phyloP scores from a whole-genome alignment of 441 rosid species.

The Hura crepitans region DNA sequence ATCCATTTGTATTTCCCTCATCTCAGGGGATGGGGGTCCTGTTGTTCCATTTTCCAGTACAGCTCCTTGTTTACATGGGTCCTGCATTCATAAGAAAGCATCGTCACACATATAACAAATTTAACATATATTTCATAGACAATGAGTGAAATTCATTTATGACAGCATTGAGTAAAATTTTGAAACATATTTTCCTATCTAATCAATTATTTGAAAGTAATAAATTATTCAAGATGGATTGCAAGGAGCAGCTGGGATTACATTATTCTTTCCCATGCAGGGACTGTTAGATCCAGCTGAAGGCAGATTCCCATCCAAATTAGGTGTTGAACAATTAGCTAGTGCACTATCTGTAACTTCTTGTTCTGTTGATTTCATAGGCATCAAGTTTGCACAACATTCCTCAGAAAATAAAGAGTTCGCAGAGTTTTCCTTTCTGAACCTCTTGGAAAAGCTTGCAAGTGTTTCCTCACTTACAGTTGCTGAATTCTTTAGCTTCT shows the following conservation, averaged over 20 bases:
- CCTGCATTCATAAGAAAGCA: background rate
- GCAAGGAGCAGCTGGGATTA: conserved; percentile 26
- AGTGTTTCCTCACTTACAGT: conserved; percentile 17
- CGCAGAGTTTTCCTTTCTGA: conserved; percentile 17
- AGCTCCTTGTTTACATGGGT: background rate
- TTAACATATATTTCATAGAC: background rate
- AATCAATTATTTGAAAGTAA: background rate
- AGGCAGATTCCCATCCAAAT: conserved; percentile 15
- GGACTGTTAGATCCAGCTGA: conserved; percentile 25
- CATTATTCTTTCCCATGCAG: conserved; percentile 25
- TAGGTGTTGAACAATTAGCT: conserved; percentile 17
- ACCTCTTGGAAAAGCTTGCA: conserved; percentile 17
- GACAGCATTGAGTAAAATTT: background rate
- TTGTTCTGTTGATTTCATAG: conserved; percentile 20
- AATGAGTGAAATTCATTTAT: background rate
- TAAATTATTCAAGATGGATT: background rate
- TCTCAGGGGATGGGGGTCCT: background rate
- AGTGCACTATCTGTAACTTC: conserved; percentile 21
- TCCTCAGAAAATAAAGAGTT: conserved; percentile 4
- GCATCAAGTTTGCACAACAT: conserved; percentile 12
- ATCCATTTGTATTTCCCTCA: background rate
- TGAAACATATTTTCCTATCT: background rate
- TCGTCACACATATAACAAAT: background rate
- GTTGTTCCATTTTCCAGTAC: background rate
- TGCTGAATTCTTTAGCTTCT: conserved; percentile 21